Conservation (phyloP, 2,329 filamentous ascomycete genomes). For the Claviceps arundinis region DNA sequence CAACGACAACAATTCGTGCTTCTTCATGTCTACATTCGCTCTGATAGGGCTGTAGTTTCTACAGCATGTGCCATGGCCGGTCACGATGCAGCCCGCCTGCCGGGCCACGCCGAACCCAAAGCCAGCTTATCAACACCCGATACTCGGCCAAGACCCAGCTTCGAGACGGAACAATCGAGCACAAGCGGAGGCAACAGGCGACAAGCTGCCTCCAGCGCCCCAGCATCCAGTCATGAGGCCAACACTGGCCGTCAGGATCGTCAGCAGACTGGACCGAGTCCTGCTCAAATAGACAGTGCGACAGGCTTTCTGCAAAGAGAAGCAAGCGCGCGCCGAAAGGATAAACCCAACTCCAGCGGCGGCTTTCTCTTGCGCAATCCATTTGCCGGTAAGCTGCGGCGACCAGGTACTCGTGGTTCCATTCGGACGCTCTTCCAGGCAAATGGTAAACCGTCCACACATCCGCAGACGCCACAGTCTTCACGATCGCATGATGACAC, state of each 20-base stretch:
- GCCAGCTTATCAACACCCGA: constrained; percentile 7
- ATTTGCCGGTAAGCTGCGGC: constrained; percentile 20
- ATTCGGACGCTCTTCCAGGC: constrained; percentile 12
- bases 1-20: neutral
- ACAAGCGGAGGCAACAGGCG: neutral
- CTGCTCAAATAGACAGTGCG: neutral
- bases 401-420: constrained; percentile 17
- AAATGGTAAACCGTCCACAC: constrained; percentile 10
- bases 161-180: constrained; percentile 33
- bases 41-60: constrained; percentile 1
- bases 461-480: neutral
- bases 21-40: constrained; percentile 1
- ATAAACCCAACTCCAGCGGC: constrained; percentile 32
- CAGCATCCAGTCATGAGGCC: constrained; percentile 13
- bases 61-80: constrained; percentile 14
- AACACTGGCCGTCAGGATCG: constrained; percentile 5
- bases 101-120: constrained; percentile 4
- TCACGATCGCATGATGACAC: neutral
- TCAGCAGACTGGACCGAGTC: constrained; percentile 5
- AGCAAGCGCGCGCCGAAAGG: constrained; percentile 17
- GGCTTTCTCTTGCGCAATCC: constrained; percentile 38
- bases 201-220: constrained; percentile 6
- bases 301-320: constrained; percentile 7
- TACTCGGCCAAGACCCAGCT: constrained; percentile 13
- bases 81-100: constrained; percentile 8